These are phyloP conservation scores for Ceratocystis eucalypticola DNA, from an alignment of 2,329 filamentous ascomycete species.

Conservation along the genomic window DNA sequence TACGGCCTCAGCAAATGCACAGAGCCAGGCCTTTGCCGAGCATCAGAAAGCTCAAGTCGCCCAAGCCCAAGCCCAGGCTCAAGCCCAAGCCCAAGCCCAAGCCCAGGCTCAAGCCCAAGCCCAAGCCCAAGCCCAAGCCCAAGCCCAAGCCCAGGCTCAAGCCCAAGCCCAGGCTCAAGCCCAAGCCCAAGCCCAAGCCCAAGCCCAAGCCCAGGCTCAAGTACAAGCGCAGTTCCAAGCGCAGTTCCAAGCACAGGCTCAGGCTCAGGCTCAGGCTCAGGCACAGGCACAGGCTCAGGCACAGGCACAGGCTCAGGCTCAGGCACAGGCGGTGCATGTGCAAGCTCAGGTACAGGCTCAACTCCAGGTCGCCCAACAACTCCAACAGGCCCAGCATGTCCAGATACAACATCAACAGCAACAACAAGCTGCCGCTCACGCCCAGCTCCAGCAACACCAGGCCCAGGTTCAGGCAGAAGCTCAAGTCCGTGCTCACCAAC, in stretches of 20 bases:
- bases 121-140: slow-evolving; percentile 11
- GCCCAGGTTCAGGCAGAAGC: slow-evolving; percentile 8
- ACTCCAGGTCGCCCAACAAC: slow-evolving; percentile 8
- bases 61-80: slow-evolving; percentile 8
- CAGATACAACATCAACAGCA: slow-evolving; percentile 14
- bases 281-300: background rate
- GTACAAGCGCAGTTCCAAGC: background rate
- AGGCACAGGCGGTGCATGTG: slow-evolving; percentile 2
- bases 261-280: too few relatives aligned
- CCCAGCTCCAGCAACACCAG: slow-evolving; percentile 9
- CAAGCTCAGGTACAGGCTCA: slow-evolving; percentile 9
- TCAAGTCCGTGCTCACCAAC: slow-evolving; percentile 6
- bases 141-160: background rate
- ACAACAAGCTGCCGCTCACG: slow-evolving; percentile 3
- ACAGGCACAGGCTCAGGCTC: slow-evolving; percentile 7
- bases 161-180: slow-evolving; percentile 7
- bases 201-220: background rate
- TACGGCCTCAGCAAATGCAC: background rate
- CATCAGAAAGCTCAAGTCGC: slow-evolving; percentile 13
- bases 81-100: slow-evolving; percentile 12
- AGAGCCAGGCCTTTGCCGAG: background rate
- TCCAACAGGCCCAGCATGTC: slow-evolving; percentile 12
- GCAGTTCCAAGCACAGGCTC: too few relatives aligned
- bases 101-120: slow-evolving; percentile 11
- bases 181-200: background rate